A percentile compares a stretch with the other conserved stretches of the same genome.
These are phyloP conservation scores for Caloboletus inedulis DNA, from an alignment of 1,284 basidiomycete genomes.

Conservation along the genomic window DNA sequence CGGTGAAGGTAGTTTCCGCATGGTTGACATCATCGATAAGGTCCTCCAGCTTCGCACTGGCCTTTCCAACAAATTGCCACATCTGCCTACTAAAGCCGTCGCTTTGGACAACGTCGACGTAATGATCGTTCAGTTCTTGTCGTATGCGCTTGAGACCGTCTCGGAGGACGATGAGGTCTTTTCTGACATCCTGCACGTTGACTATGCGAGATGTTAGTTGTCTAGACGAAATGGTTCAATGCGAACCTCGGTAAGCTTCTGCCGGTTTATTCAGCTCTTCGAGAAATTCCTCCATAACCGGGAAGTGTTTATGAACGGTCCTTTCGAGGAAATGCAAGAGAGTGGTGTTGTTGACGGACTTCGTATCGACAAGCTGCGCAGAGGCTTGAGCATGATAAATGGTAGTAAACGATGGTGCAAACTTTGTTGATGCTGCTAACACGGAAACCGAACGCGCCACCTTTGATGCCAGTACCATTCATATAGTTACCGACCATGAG, in stretches of 20 bases:
- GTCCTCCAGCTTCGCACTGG: conserved; percentile 72
- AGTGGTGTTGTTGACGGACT: conserved; percentile 91
- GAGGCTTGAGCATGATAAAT: conserved; percentile 1
- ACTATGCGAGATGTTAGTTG: conserved; percentile 42
- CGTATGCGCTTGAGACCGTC: conserved; percentile 77
- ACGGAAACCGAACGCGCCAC: conserved; percentile 96
- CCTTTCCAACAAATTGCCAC: conserved; percentile 82
- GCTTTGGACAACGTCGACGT: conserved; percentile 63
- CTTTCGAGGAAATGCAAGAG: conserved; percentile 93
- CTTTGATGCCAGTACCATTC: conserved; percentile 95
- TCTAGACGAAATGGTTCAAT: neutral
- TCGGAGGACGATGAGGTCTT: conserved; percentile 69
- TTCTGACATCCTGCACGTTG: conserved; percentile 74
- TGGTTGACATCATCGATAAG: conserved; percentile 82
- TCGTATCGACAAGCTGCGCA: conserved; percentile 89
- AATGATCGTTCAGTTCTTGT: conserved; percentile 76
- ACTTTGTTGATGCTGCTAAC: conserved; percentile 98
- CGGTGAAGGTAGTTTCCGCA: conserved; percentile 76
- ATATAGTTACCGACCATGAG: conserved; percentile 97
- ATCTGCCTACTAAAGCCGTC: conserved; percentile 86
- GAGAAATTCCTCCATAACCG: conserved; percentile 83
- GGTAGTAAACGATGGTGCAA: neutral
- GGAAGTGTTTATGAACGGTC: conserved; percentile 86
- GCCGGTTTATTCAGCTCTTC: conserved; percentile 88
- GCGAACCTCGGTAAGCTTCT: conserved; percentile 87